These are phyloP conservation scores for Mycena pura DNA, from an alignment of 768 basidiomycete genomes.

Conservation along the genomic window DNA sequence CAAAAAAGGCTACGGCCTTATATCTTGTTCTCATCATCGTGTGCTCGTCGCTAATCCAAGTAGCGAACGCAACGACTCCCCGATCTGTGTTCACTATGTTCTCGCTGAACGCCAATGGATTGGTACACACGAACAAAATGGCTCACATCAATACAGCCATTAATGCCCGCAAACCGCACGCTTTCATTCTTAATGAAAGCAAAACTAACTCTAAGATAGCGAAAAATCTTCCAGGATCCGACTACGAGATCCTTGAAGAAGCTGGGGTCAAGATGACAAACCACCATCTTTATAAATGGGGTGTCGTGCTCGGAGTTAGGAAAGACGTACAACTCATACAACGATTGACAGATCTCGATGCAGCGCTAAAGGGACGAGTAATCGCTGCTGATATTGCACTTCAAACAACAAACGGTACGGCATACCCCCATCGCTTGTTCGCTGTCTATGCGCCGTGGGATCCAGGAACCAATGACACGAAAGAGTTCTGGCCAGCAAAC, in stretches of 20 bases:
- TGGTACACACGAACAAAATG: neutral
- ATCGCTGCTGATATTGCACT: conserved; percentile 29
- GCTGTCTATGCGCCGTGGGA: conserved; percentile 37
- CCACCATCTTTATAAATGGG: conserved; percentile 24
- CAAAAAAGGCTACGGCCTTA: neutral
- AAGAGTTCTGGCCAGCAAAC: conserved; percentile 1
- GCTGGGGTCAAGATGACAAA: neutral
- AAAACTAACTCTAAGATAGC: neutral
- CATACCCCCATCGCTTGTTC: conserved; percentile 28
- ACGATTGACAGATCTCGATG: neutral
- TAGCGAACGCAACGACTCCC: neutral
- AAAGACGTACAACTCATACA: conserved; percentile 2
- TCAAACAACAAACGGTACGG: conserved; percentile 9
- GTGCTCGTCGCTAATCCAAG: neutral
- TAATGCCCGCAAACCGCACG: neutral
- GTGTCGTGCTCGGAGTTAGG: conserved; percentile 8
- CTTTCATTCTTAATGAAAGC: neutral
- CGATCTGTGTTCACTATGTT: neutral
- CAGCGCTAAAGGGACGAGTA: conserved; percentile 26
- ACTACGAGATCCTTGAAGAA: neutral
- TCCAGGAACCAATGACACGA: conserved; percentile 31
- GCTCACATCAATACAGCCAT: neutral
- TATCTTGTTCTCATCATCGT: neutral
- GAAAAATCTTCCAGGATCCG: neutral
- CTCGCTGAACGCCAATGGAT: neutral